phyloP scores from a whole-genome alignment of 495 filamentous ascomycete species.

The Tuber microsphaerosporum region DNA sequence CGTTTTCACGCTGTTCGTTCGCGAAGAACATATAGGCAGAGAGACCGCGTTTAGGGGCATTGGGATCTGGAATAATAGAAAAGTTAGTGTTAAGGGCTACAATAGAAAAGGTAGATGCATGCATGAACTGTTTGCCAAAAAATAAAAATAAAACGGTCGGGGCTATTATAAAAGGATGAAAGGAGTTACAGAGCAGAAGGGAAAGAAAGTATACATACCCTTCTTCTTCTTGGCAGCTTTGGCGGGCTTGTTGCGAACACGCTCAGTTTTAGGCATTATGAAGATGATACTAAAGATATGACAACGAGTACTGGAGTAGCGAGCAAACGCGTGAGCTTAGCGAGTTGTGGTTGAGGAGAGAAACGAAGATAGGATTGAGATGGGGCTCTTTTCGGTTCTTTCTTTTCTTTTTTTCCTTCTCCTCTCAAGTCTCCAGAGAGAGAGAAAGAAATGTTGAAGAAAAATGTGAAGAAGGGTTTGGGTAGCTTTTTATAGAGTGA shows the following conservation, averaged over 20 bases:
- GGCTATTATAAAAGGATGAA: slow-evolving; percentile 8
- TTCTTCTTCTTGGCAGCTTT: slow-evolving; percentile 69
- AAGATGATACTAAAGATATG: slow-evolving; percentile 46
- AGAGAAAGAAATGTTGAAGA: background rate
- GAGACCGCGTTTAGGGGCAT: slow-evolving; percentile 96
- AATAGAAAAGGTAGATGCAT: background rate
- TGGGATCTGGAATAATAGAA: slow-evolving; percentile 62
- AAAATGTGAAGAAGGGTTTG: slow-evolving; percentile 7
- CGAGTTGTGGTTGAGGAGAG: slow-evolving; percentile 10
- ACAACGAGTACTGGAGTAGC: background rate
- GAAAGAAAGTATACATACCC: slow-evolving; percentile 51
- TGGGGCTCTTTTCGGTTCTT: background rate
- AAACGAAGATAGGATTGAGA: background rate
- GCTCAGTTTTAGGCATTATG: slow-evolving; percentile 73
- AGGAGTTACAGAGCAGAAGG: slow-evolving; percentile 16
- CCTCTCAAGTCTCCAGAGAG: background rate
- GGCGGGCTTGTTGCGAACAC: slow-evolving; percentile 52
- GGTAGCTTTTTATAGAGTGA: background rate
- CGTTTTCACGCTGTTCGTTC: slow-evolving; percentile 96
- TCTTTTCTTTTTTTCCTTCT: background rate
- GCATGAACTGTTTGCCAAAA: background rate
- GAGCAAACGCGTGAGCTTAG: slow-evolving; percentile 17
- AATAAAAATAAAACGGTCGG: background rate
- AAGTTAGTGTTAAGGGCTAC: slow-evolving; percentile 25
- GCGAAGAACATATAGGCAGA: slow-evolving; percentile 99